A percentile compares a stretch with the other conserved stretches of the same genome.
phyloP scores from a whole-genome alignment of 176 grass and related monocot species.

The Panicum miliaceum region DNA sequence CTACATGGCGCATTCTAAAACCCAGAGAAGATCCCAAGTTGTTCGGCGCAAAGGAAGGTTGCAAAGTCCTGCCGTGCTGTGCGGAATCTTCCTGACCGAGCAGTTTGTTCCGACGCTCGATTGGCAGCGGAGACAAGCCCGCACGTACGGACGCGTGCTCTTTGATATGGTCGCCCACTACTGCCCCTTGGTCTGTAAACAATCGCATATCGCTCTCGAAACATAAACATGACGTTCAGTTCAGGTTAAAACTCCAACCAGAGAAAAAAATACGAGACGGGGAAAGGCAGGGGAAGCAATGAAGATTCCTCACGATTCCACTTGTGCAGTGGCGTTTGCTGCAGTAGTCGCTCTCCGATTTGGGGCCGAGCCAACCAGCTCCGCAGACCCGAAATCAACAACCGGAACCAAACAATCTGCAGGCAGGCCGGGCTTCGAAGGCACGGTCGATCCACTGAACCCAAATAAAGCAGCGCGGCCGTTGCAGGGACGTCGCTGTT shows the following conservation, averaged over 20 bases:
- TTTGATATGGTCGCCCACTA: background rate
- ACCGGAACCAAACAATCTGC: conserved; percentile 22
- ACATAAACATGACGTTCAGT: background rate
- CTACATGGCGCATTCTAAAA: background rate
- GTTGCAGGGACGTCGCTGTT: conserved; percentile 28
- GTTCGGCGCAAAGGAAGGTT: background rate
- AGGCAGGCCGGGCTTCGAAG: conserved; percentile 4
- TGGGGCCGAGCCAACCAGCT: conserved; percentile 10
- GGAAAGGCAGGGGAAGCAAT: background rate
- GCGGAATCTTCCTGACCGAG: background rate
- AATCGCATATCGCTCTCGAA: background rate
- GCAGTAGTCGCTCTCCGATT: conserved; percentile 41
- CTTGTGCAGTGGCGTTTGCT: conserved; percentile 14
- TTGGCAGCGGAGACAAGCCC: background rate
- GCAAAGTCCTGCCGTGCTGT: too few relatives aligned
- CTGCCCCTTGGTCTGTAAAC: background rate
- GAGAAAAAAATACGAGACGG: too few relatives aligned
- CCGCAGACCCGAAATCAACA: background rate
- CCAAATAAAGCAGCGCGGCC: background rate
- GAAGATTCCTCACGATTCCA: conserved; percentile 43
- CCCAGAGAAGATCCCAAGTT: background rate
- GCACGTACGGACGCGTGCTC: background rate
- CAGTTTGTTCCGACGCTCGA: background rate
- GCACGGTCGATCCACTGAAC: background rate
- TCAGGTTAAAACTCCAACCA: background rate